These are phyloP conservation scores for Uncinocarpus reesii DNA, from an alignment of 2,329 filamentous ascomycete genomes.

Conservation along the genomic window DNA sequence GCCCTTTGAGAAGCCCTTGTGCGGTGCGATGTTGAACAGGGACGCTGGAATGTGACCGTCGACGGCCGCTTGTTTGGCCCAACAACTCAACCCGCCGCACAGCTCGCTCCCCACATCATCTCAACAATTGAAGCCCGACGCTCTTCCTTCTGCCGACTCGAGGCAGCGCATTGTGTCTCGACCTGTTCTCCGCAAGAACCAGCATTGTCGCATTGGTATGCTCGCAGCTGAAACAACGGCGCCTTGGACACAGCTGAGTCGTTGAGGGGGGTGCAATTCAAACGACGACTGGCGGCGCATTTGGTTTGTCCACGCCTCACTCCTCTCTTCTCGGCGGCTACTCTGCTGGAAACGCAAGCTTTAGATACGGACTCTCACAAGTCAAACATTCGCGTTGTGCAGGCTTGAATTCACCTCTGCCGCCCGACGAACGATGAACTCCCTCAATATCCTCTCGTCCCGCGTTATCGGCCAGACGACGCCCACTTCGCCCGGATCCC, in stretches of 20 bases:
- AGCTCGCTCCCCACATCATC: not conserved
- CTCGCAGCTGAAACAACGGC: not conserved
- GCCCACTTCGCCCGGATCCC: constrained; percentile 34
- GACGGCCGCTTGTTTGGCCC: not conserved
- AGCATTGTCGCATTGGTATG: not conserved
- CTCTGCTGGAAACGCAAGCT: constrained; percentile 5
- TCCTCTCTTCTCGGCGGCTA: not conserved
- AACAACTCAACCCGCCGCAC: not conserved
- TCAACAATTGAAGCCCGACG: not conserved
- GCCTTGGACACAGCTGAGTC: not conserved
- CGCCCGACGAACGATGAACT: constrained; percentile 70
- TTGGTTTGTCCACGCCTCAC: not conserved
- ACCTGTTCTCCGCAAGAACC: not conserved
- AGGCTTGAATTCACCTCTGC: constrained; percentile 37
- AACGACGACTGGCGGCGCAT: too few species aligned
- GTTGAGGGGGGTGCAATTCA: too few species aligned
- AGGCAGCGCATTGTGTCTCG: not conserved
- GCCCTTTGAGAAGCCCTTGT: too few species aligned
- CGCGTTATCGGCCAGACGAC: constrained; percentile 58
- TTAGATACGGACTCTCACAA: not conserved
- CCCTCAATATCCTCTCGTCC: constrained; percentile 83
- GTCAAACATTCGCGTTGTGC: not conserved
- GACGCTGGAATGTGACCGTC: too few species aligned
- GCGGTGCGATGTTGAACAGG: too few species aligned
- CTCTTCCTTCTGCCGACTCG: not conserved